These are phyloP conservation scores for Kappamyces sp. DNA, from an alignment of 192 early-diverging fungal species.

Conservation along the genomic window DNA sequence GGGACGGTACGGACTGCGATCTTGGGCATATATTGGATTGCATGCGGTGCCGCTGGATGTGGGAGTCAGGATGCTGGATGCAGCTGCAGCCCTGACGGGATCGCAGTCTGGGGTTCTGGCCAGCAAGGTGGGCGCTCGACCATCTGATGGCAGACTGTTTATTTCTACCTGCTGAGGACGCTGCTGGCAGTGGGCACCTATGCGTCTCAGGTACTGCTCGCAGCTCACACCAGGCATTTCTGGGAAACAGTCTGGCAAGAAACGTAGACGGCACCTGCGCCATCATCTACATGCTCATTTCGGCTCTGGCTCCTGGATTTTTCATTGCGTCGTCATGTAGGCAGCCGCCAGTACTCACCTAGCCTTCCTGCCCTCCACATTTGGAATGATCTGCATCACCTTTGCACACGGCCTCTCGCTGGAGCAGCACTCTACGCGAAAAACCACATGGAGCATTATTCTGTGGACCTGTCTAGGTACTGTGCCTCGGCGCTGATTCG, in stretches of 20 bases:
- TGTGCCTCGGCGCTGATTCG: conserved; percentile 25
- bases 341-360: background rate
- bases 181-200: conserved; percentile 57
- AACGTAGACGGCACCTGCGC: too few species aligned
- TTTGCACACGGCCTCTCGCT: conserved; percentile 70
- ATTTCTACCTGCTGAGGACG: conserved; percentile 72
- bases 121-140: conserved; percentile 32
- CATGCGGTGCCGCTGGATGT: conserved; percentile 34
- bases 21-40: conserved; percentile 70
- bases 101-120: conserved; percentile 23
- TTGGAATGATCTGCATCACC: conserved; percentile 83
- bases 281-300: conserved; percentile 1
- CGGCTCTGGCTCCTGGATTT: conserved; percentile 76
- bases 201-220: conserved; percentile 61
- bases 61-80: too few species aligned
- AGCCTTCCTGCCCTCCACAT: conserved; percentile 85
- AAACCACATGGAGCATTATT: conserved; percentile 44
- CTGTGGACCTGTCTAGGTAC: conserved; percentile 55
- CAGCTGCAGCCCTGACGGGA: too few species aligned
- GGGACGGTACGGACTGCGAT: conserved; percentile 79
- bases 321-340: conserved; percentile 74
- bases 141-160: conserved; percentile 36
- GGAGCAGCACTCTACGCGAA: conserved; percentile 27
- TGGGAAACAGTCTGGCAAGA: too few species aligned
- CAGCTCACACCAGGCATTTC: too few species aligned